These are phyloP conservation scores for Pisolithus sp. DNA, from an alignment of 768 basidiomycete genomes.

Conservation along the genomic window DNA sequence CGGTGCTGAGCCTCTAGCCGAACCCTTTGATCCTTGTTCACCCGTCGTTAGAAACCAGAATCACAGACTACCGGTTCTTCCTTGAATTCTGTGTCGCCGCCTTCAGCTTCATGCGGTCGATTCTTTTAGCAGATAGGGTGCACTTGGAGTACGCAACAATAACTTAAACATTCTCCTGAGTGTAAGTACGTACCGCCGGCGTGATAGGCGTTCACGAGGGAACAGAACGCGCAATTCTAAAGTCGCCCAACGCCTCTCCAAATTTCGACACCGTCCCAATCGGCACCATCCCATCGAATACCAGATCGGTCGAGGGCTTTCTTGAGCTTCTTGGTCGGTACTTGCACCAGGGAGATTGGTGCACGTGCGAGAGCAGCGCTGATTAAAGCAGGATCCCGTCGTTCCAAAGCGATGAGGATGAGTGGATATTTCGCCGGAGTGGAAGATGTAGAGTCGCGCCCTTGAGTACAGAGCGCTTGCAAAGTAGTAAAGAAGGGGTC, in stretches of 20 bases:
- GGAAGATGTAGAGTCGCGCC: background rate
- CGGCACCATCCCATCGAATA: conserved; percentile 53
- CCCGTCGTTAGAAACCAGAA: too few relatives aligned
- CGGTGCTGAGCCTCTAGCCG: too few relatives aligned
- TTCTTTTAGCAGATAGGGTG: too few relatives aligned
- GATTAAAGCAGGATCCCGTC: conserved; percentile 65
- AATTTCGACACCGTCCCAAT: conserved; percentile 80
- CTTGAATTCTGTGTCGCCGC: too few relatives aligned
- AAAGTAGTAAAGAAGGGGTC: conserved; percentile 68
- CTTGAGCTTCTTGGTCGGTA: conserved; percentile 52
- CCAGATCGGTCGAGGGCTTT: conserved; percentile 56
- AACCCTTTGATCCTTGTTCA: too few relatives aligned
- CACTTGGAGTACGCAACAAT: too few relatives aligned
- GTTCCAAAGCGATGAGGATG: conserved; percentile 57
- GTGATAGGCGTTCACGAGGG: too few relatives aligned
- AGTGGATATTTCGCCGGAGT: conserved; percentile 1
- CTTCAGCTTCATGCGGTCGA: too few relatives aligned
- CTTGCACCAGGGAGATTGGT: conserved; percentile 49
- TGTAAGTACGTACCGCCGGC: too few relatives aligned
- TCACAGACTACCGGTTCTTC: too few relatives aligned
- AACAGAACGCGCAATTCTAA: background rate
- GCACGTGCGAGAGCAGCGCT: conserved; percentile 55
- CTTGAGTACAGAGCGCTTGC: conserved; percentile 34
- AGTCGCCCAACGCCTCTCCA: conserved; percentile 42
- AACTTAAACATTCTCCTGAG: too few relatives aligned